These are phyloP conservation scores for Sarocladiaceae sp. DNA, from an alignment of 2,329 filamentous ascomycete species.

Conservation along the genomic window DNA sequence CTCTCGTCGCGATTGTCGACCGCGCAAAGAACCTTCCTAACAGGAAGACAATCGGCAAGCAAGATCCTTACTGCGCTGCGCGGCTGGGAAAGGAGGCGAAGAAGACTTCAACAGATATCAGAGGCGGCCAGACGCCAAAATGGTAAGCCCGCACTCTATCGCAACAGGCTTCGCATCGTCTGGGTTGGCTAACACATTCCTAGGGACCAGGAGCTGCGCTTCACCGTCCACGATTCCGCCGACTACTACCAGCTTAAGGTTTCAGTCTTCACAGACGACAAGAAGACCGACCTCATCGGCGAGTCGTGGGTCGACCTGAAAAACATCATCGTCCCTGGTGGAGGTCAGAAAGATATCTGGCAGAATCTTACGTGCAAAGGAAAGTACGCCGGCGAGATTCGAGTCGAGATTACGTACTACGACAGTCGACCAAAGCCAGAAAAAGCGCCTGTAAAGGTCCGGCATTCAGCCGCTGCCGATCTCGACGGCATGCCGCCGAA, in stretches of 20 bases:
- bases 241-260: constrained; percentile 96
- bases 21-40: constrained; percentile 96
- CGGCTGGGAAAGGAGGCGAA: constrained; percentile 93
- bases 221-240: constrained; percentile 89
- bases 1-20: constrained; percentile 85
- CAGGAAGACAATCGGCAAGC: constrained; percentile 94
- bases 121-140: constrained; percentile 90
- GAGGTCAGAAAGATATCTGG: constrained; percentile 93
- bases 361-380: constrained; percentile 80
- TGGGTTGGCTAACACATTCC: constrained; percentile 14
- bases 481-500: constrained; percentile 28
- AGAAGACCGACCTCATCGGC: constrained; percentile 93
- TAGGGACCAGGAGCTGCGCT: constrained; percentile 97
- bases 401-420: constrained; percentile 95
- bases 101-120: constrained; percentile 89
- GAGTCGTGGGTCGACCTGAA: constrained; percentile 85
- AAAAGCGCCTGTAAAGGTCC: constrained; percentile 55
- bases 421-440: constrained; percentile 79
- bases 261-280: constrained; percentile 96
- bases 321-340: constrained; percentile 73
- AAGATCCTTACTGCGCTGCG: constrained; percentile 94
- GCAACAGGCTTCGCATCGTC: too few relatives aligned
- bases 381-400: constrained; percentile 92
- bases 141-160: constrained; percentile 63
- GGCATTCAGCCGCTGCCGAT: constrained; percentile 29